Evolutionary conservation across 1,284 basidiomycete species (phyloP).

Genomic region (Malassezia obtusa): DNA sequence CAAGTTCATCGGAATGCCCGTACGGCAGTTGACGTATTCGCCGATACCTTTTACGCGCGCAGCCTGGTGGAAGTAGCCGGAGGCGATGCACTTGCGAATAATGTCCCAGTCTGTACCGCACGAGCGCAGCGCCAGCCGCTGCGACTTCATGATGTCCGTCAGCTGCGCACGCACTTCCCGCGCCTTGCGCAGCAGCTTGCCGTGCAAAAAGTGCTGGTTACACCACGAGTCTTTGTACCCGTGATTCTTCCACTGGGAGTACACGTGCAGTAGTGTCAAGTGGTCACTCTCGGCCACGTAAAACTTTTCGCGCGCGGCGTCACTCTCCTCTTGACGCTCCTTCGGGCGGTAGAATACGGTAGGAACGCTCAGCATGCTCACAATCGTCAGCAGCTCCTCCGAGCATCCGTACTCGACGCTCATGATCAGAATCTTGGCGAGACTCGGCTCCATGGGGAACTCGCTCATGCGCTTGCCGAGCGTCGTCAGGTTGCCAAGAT

Average conservation of each 20-base stretch:
- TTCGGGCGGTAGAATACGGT: slow-evolving; percentile 86
- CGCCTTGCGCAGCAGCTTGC: slow-evolving; percentile 86
- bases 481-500: slow-evolving; percentile 87
- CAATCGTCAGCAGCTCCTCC: slow-evolving; percentile 91
- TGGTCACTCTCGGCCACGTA: slow-evolving; percentile 97
- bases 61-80: slow-evolving; percentile 98
- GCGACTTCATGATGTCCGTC: slow-evolving; percentile 96
- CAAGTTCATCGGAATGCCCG: slow-evolving; percentile 72
- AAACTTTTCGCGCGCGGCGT: slow-evolving; percentile 93
- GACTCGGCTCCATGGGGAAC: slow-evolving; percentile 68
- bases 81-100: slow-evolving; percentile 91
- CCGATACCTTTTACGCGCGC: slow-evolving; percentile 96
- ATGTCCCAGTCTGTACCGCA: slow-evolving; percentile 92
- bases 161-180: slow-evolving; percentile 91
- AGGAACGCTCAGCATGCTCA: slow-evolving; percentile 95
- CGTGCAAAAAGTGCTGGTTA: slow-evolving; percentile 87
- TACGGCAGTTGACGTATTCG: slow-evolving; percentile 93
- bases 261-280: slow-evolving; percentile 87
- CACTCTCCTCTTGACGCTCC: slow-evolving; percentile 87
- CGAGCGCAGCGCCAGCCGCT: slow-evolving; percentile 82
- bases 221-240: slow-evolving; percentile 84
- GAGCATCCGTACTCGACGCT: slow-evolving; percentile 89
- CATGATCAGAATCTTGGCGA: slow-evolving; percentile 96
- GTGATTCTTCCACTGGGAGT: slow-evolving; percentile 94
- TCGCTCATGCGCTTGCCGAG: slow-evolving; percentile 93